Conservation (phyloP, 1,284 basidiomycete genomes). For the Ganoderma sp. region DNA sequence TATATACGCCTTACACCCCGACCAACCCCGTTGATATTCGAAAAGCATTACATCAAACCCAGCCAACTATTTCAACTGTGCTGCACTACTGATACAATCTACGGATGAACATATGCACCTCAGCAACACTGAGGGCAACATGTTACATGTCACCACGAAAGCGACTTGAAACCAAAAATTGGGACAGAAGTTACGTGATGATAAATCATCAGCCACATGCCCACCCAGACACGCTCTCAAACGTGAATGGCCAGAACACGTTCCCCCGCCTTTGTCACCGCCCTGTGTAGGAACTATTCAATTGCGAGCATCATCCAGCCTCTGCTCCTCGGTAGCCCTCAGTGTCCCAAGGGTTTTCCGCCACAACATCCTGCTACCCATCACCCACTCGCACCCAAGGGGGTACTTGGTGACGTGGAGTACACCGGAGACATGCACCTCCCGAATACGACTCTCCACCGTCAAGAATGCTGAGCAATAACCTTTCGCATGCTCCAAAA, state of each 20-base stretch:
- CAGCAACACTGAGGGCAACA: neutral
- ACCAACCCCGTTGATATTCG: no score
- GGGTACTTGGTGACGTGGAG: conserved; percentile 20
- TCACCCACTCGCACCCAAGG: conserved; percentile 27
- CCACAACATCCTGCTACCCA: conserved; percentile 27
- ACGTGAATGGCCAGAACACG: conserved; percentile 32
- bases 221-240: conserved; percentile 31
- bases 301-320: conserved; percentile 27
- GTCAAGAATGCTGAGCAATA: conserved; percentile 3
- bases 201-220: conserved; percentile 18
- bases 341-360: conserved; percentile 33
- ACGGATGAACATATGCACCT: neutral
- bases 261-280: conserved; percentile 37
- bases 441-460: conserved; percentile 25
- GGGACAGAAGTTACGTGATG: conserved; percentile 9
- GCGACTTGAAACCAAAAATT: conserved; percentile 27
- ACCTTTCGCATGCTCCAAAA: conserved; percentile 26
- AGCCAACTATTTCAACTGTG: no score
- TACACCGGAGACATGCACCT: conserved; percentile 32
- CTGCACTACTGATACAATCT: neutral
- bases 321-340: conserved; percentile 36
- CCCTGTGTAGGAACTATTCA: conserved; percentile 24
- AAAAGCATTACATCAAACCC: no score
- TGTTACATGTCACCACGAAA: conserved; percentile 22
- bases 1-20: neutral